phyloP scores from a whole-genome alignment of 1,284 basidiomycete species.

The Flammula alnicola region DNA sequence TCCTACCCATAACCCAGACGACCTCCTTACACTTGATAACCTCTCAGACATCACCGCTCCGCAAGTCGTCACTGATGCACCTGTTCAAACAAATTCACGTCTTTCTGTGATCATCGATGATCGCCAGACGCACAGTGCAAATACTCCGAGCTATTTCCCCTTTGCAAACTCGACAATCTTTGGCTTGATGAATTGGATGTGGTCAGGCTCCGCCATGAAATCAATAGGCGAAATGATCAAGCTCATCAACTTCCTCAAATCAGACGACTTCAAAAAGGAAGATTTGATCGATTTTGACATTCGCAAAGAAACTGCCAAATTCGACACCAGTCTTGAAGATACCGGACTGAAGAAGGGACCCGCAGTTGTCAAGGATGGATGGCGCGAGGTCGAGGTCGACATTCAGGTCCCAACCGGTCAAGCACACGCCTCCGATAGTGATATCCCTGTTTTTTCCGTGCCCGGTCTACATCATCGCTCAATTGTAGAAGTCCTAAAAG shows the following conservation, averaged over 20 bases:
- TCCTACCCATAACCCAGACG: conserved; percentile 5
- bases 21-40: not conserved
- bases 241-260: not conserved
- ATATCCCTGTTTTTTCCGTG: not conserved
- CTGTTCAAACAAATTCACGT: not conserved
- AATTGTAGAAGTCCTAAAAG: conserved; percentile 8
- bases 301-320: not conserved
- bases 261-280: conserved; percentile 1
- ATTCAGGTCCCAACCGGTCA: not conserved
- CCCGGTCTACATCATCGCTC: conserved; percentile 18
- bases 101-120: not conserved
- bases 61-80: too few species aligned
- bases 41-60: not conserved
- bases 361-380: not conserved
- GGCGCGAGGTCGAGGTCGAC: not conserved
- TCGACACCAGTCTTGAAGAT: not conserved
- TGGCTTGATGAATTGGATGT: conserved; percentile 30
- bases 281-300: not conserved
- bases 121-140: too few species aligned
- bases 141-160: not conserved
- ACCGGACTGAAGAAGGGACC: not conserved
- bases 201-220: conserved; percentile 25
- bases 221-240: conserved; percentile 19
- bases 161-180: conserved; percentile 24
- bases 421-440: not conserved